Percentiles rank a stretch among this genome's conserved stretches.
phyloP scores from a whole-genome alignment of 805 yeast species.

The Hanseniaspora jakobsenii region DNA sequence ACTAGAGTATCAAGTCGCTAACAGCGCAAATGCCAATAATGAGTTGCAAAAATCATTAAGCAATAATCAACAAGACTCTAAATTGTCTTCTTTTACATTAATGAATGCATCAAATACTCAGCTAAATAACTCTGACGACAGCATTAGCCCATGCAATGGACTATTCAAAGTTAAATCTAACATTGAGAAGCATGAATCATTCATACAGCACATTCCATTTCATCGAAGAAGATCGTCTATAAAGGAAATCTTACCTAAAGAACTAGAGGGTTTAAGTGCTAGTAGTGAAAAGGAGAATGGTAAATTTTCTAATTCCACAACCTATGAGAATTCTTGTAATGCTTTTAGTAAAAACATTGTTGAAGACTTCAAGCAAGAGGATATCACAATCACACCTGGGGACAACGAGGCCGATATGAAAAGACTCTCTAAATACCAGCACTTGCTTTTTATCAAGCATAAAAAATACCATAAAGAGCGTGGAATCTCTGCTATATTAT shows the following conservation, averaged over 20 bases:
- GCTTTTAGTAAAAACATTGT: background rate
- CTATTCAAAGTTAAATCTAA: background rate
- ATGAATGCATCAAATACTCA: too few species aligned
- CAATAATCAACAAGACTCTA: too few species aligned
- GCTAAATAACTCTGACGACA: too few species aligned
- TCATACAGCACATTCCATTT: conserved; percentile 1
- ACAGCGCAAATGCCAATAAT: too few species aligned
- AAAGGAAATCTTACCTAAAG: background rate
- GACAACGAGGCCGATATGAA: conserved; percentile 3
- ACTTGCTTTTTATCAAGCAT: conserved; percentile 16
- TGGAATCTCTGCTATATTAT: conserved; percentile 31
- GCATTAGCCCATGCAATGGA: too few species aligned
- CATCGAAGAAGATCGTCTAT: background rate
- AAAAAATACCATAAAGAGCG: conserved; percentile 20
- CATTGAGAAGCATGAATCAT: conserved; percentile 3
- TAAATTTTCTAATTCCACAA: too few species aligned
- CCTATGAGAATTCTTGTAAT: too few species aligned
- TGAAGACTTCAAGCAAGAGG: conserved; percentile 1
- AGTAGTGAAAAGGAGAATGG: too few species aligned
- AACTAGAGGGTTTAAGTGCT: too few species aligned
- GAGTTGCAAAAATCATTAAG: too few species aligned
- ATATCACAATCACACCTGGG: background rate
- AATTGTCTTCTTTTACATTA: too few species aligned
- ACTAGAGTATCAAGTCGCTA: too few species aligned
- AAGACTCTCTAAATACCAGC: conserved; percentile 1